phyloP scores from a whole-genome alignment of 768 basidiomycete species.

The Punctularia strigosozonata region DNA sequence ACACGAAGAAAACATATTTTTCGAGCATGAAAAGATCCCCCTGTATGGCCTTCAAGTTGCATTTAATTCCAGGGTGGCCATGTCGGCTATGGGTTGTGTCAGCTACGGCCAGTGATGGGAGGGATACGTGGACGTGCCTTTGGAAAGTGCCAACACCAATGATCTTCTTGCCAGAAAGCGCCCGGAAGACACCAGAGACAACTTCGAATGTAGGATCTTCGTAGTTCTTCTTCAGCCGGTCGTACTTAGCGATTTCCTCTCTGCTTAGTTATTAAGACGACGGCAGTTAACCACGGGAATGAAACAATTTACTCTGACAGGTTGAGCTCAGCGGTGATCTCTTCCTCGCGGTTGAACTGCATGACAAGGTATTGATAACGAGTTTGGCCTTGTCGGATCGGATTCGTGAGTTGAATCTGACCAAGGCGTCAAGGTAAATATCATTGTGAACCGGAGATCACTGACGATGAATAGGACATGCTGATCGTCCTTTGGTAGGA shows the following conservation, averaged over 20 bases:
- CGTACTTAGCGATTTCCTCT: conserved; percentile 68
- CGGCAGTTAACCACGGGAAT: background rate
- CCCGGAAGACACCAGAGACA: conserved; percentile 88
- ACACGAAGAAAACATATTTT: conserved; percentile 96
- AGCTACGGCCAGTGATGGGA: background rate
- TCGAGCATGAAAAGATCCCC: conserved; percentile 98
- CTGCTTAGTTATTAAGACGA: conserved; percentile 22
- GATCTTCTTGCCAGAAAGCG: conserved; percentile 83
- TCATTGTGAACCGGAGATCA: conserved; percentile 4
- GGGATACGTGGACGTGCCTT: conserved; percentile 35
- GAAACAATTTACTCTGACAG: conserved; percentile 77
- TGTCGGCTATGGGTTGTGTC: conserved; percentile 43
- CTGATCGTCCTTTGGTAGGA: conserved; percentile 92
- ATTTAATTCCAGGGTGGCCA: conserved; percentile 92
- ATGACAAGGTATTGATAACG: conserved; percentile 96
- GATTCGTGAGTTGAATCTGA: conserved; percentile 82
- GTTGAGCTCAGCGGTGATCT: conserved; percentile 91
- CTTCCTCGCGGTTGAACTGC: conserved; percentile 96
- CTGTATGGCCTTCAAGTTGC: conserved; percentile 92
- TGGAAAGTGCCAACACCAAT: conserved; percentile 79
- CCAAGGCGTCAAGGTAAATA: background rate
- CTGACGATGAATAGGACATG: conserved; percentile 91
- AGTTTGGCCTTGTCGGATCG: conserved; percentile 96
- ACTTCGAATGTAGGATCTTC: conserved; percentile 95
- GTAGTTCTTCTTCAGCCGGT: conserved; percentile 84